These are phyloP conservation scores for Pseudocercospora crystallina DNA, from an alignment of 2,329 filamentous ascomycete genomes.

Conservation along the genomic window DNA sequence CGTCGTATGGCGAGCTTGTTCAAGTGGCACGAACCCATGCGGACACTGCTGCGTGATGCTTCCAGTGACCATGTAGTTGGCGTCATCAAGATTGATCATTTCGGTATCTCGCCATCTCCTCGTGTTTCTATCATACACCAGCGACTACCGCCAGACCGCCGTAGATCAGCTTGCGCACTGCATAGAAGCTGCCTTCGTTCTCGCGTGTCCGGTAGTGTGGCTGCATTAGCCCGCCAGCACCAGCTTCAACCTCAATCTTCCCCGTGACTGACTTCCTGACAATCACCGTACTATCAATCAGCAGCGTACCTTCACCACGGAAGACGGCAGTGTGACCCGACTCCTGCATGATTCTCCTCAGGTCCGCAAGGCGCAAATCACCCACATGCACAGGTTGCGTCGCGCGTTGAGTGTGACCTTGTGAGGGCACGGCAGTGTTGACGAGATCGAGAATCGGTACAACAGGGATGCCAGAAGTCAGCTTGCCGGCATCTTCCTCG, in stretches of 20 bases:
- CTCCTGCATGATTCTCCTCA: slow-evolving; percentile 78
- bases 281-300: slow-evolving; percentile 84
- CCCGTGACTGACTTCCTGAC: slow-evolving; percentile 78
- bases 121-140: slow-evolving; percentile 43
- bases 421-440: slow-evolving; percentile 64
- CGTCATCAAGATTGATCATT: no score
- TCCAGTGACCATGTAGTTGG: no score
- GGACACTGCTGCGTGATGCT: no score
- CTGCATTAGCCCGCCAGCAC: slow-evolving; percentile 53
- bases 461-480: slow-evolving; percentile 24
- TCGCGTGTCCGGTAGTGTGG: slow-evolving; percentile 33
- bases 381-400: slow-evolving; percentile 92
- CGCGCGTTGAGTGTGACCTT: slow-evolving; percentile 40
- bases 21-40: no score
- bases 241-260: slow-evolving; percentile 81
- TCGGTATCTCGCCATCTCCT: not conserved
- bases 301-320: slow-evolving; percentile 83
- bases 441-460: slow-evolving; percentile 61
- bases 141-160: slow-evolving; percentile 89
- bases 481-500: not conserved
- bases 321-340: slow-evolving; percentile 88
- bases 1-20: no score
- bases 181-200: slow-evolving; percentile 71
- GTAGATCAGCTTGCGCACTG: slow-evolving; percentile 88
- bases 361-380: slow-evolving; percentile 82